phyloP scores from a whole-genome alignment of 2,329 filamentous ascomycete species.

The Ascosphaera apis region DNA sequence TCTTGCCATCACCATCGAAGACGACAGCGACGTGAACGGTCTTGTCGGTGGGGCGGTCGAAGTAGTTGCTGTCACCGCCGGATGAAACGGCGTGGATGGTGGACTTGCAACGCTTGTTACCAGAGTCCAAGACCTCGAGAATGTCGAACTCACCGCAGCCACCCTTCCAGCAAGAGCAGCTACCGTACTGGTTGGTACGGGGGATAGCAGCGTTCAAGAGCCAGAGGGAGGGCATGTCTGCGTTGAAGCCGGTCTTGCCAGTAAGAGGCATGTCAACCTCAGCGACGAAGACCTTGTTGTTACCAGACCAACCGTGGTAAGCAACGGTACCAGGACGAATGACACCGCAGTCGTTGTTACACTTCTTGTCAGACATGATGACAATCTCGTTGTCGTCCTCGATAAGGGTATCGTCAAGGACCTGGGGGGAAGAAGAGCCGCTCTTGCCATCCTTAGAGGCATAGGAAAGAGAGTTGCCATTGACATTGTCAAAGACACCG shows the following conservation, averaged over 20 bases:
- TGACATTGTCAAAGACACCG: constrained; percentile 28
- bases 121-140: constrained; percentile 44
- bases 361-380: constrained; percentile 28
- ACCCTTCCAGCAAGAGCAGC: constrained; percentile 48
- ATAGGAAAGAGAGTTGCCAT: constrained; percentile 36
- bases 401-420: constrained; percentile 27
- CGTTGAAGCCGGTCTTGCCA: constrained; percentile 26
- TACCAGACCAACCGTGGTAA: constrained; percentile 44
- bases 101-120: constrained; percentile 43
- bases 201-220: constrained; percentile 51
- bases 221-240: constrained; percentile 55
- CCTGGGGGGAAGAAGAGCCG: constrained; percentile 24
- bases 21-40: constrained; percentile 43
- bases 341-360: constrained; percentile 26
- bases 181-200: constrained; percentile 44
- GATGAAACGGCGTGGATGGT: constrained; percentile 37
- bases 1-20: constrained; percentile 28
- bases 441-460: constrained; percentile 23
- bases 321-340: constrained; percentile 26
- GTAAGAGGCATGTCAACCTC: constrained; percentile 50
- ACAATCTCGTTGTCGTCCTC: constrained; percentile 28
- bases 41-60: constrained; percentile 36
- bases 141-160: constrained; percentile 58
- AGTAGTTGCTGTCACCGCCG: constrained; percentile 48
- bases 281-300: constrained; percentile 49